Evolutionary conservation across 2,329 filamentous ascomycete species (phyloP).

Genomic region (Calonectria multiphialidica): DNA sequence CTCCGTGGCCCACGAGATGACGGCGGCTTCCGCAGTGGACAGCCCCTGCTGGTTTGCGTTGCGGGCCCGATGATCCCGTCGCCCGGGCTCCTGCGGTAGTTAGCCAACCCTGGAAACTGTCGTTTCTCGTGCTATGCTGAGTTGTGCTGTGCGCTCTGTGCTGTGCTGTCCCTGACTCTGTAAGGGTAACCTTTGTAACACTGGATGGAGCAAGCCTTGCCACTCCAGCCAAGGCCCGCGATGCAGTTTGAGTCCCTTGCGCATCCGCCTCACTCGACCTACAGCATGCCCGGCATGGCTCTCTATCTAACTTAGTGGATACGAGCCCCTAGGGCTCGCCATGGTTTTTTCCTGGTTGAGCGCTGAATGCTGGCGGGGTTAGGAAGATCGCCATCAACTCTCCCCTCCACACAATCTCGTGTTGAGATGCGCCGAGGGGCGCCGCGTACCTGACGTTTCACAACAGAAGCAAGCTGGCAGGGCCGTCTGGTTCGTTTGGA

Average conservation of each 20-base stretch:
- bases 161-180: slow-evolving; percentile 25
- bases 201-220: slow-evolving; percentile 9
- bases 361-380: neutral
- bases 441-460: neutral
- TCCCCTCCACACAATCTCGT: slow-evolving; percentile 23
- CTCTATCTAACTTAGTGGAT: neutral
- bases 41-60: slow-evolving; percentile 34
- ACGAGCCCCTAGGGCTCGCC: neutral
- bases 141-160: slow-evolving; percentile 30
- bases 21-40: slow-evolving; percentile 35
- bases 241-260: slow-evolving; percentile 35
- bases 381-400: slow-evolving; percentile 33
- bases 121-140: slow-evolving; percentile 22
- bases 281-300: neutral
- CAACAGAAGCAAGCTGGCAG: slow-evolving; percentile 8
- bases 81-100: slow-evolving; percentile 30
- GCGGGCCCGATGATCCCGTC: slow-evolving; percentile 37
- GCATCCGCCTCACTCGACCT: slow-evolving; percentile 32
- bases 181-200: slow-evolving; percentile 3
- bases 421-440: neutral
- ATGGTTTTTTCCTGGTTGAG: neutral
- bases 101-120: slow-evolving; percentile 29
- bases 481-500: slow-evolving; percentile 19
- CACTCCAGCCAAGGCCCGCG: neutral
- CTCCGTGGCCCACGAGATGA: slow-evolving; percentile 31